Percentiles rank a stretch among this genome's conserved stretches.
These are phyloP conservation scores for Aspergillus avenaceus DNA, from an alignment of 495 filamentous ascomycete species.

Conservation along the genomic window DNA sequence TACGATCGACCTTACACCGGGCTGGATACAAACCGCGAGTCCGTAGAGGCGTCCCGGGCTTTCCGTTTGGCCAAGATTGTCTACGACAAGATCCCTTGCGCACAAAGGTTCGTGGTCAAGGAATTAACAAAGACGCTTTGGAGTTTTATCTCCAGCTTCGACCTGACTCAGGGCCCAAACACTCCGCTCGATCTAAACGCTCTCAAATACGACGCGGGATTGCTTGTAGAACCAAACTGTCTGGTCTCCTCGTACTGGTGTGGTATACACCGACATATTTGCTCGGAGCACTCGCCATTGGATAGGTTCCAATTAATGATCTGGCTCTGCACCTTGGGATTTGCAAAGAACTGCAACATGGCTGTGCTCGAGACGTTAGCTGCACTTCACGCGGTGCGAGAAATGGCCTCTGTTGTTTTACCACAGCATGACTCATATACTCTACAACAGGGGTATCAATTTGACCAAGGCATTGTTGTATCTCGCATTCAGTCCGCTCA, in stretches of 20 bases:
- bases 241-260: neutral
- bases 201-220: neutral
- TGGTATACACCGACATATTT: neutral
- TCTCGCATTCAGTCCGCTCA: neutral
- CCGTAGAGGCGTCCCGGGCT: neutral
- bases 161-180: neutral
- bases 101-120: neutral
- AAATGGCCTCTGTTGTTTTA: constrained; percentile 13
- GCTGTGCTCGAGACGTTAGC: constrained; percentile 32
- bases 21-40: neutral
- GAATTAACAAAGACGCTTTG: neutral
- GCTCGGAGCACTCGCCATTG: neutral
- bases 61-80: neutral
- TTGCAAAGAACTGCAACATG: constrained; percentile 20
- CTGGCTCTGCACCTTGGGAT: constrained; percentile 40
- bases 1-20: neutral
- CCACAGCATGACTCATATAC: neutral
- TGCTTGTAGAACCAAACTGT: neutral
- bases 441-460: neutral
- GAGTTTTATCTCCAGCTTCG: neutral
- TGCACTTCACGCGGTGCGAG: constrained; percentile 25
- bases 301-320: constrained; percentile 42
- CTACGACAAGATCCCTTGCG: neutral
- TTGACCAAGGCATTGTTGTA: neutral
- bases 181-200: neutral